Conservation (phyloP, 2,329 filamentous ascomycete species). For the Beauveria asiatica region DNA sequence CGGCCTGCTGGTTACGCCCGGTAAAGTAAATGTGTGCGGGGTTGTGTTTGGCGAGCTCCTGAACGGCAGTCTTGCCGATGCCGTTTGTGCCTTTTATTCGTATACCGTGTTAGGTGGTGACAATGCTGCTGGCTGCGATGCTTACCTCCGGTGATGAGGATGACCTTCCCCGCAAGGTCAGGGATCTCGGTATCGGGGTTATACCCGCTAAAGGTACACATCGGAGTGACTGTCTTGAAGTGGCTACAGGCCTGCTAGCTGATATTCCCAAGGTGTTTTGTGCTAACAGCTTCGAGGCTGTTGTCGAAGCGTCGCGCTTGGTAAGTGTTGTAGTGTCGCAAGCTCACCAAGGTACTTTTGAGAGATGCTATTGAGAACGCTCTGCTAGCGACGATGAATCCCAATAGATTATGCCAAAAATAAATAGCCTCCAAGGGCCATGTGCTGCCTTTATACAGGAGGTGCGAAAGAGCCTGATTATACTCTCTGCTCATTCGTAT, state of each 20-base stretch:
- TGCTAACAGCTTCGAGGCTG: background rate
- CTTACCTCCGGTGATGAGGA: constrained; percentile 42
- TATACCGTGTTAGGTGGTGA: background rate
- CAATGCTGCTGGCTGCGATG: background rate
- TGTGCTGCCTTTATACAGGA: background rate
- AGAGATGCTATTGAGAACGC: background rate
- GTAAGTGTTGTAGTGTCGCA: background rate
- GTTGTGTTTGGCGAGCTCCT: constrained; percentile 28
- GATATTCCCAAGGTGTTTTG: background rate
- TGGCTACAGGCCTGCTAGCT: background rate
- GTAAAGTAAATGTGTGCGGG: constrained; percentile 47
- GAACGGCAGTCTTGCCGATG: constrained; percentile 20
- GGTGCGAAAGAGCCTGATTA: background rate
- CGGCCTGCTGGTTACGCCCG: constrained; percentile 37
- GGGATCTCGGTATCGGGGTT: constrained; percentile 35
- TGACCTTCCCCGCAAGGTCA: constrained; percentile 37
- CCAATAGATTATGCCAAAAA: background rate
- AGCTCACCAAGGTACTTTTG: background rate
- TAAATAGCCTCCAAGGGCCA: too few species aligned
- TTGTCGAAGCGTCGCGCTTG: background rate
- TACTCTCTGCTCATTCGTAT: background rate
- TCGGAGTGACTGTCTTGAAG: background rate
- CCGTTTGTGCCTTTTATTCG: constrained; percentile 25
- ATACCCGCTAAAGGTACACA: constrained; percentile 13
- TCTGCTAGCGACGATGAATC: background rate